Base-by-base conservation (phyloP, 2,329 filamentous ascomycete genomes). In the Colletotrichum magnum region DNA sequence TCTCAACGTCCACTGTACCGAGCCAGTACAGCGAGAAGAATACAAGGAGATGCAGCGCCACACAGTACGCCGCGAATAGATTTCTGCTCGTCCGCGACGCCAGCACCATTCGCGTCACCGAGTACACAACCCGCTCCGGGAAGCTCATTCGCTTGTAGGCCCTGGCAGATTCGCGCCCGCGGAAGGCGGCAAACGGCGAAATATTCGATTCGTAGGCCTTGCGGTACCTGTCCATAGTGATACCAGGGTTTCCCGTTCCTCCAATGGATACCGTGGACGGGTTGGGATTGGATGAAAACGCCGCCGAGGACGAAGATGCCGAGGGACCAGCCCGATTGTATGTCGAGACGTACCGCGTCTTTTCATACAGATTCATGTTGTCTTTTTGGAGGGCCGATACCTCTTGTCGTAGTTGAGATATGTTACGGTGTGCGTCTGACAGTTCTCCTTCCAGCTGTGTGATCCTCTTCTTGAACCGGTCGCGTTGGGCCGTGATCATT, bases 391-490 rank as follows among this genome's bases (percentile, higher is more conserved):
- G 85, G 2, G 94, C 94, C 6, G 94, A 92, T 69, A 98, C 90
- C 79, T 99, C 96, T 75, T 97, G 94, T 51, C 96, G 90, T 54
- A 99, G 86, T 43, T 95, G 92, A 21, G 94, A 95, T 24, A 98
- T 90, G 0, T 89, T 93, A 54, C 90, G 88, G 79, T 98, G 94
- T 41, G 89, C 89, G 73, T 97, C 94, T 6, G 94, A 94, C 10
- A 98, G 85, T 77, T 98, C 95, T 69, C 93, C 89, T 81, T 98
- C 96, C 24, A 99, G 89, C 78, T 99, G 93, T 0, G 90, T 84
- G 73, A 97, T 98, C 77, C 95, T 94, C 85, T 97, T 94, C 86
- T 98, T 98, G 88, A 98, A 99, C 59, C 96, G 94, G 81, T 99
- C 96, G 71, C 96, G 92, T 82, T 99, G 97, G 2, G 97, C 96